These are phyloP conservation scores for Fusarium sp. DNA, from an alignment of 2,329 filamentous ascomycete genomes.

Conservation along the genomic window DNA sequence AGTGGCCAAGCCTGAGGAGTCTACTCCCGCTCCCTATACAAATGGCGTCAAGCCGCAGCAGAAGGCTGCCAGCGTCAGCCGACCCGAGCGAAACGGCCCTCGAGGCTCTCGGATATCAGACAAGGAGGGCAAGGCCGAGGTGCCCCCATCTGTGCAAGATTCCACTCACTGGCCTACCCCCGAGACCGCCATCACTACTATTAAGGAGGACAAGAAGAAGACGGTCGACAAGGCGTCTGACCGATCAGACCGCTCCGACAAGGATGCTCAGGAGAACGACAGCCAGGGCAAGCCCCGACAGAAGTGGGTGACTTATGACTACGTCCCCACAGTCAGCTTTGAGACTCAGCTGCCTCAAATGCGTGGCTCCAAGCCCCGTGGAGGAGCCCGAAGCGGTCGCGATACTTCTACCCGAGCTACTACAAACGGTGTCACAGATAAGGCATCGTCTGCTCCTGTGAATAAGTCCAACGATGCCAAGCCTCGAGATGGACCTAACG, in stretches of 20 bases:
- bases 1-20: conserved; percentile 42
- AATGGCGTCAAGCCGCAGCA: conserved; percentile 57
- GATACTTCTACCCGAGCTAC: conserved; percentile 53
- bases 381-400: conserved; percentile 58
- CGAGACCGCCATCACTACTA: conserved; percentile 74
- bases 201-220: conserved; percentile 80
- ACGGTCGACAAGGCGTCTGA: conserved; percentile 73
- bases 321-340: conserved; percentile 87
- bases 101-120: conserved; percentile 61
- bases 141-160: conserved; percentile 77
- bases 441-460: conserved; percentile 46
- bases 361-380: conserved; percentile 63
- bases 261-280: conserved; percentile 69
- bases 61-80: conserved; percentile 56
- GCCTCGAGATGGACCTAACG: conserved; percentile 54
- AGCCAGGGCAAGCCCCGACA: conserved; percentile 61
- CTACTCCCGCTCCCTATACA: conserved; percentile 36
- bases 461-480: conserved; percentile 51
- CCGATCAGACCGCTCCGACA: conserved; percentile 69
- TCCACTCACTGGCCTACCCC: conserved; percentile 90
- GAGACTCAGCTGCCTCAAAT: conserved; percentile 79
- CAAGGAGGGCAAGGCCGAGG: conserved; percentile 53
- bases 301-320: conserved; percentile 87
- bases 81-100: conserved; percentile 57
- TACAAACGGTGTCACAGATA: conserved; percentile 52